These are phyloP conservation scores for Suillus plorans DNA, from an alignment of 768 basidiomycete genomes.

Conservation along the genomic window DNA sequence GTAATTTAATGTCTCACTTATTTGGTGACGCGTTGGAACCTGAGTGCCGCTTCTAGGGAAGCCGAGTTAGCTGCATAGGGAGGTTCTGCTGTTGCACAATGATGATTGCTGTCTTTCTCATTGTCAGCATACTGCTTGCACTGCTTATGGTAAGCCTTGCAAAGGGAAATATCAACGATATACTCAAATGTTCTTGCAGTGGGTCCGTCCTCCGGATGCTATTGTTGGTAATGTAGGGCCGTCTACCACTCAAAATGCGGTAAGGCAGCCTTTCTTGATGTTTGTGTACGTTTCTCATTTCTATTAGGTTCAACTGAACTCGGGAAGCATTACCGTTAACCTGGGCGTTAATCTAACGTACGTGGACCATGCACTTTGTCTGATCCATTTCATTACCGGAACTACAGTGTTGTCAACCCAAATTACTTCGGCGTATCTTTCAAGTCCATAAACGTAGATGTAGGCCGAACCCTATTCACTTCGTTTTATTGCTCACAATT, in stretches of 20 bases:
- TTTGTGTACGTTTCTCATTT: neutral
- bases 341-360: conserved; percentile 69
- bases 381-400: conserved; percentile 7
- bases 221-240: conserved; percentile 48
- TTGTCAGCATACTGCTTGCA: conserved; percentile 64
- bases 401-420: conserved; percentile 71
- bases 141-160: conserved; percentile 59
- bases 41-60: conserved; percentile 43
- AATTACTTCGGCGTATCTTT: conserved; percentile 76
- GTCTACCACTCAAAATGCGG: conserved; percentile 43
- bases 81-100: conserved; percentile 78
- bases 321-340: conserved; percentile 53
- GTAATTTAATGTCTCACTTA: conserved; percentile 1
- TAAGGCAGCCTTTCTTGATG: conserved; percentile 27
- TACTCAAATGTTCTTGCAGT: conserved; percentile 41
- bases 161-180: conserved; percentile 8
- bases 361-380: conserved; percentile 23
- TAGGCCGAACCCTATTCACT: conserved; percentile 25
- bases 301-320: conserved; percentile 35
- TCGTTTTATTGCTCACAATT: conserved; percentile 8
- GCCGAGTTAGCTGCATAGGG: conserved; percentile 57
- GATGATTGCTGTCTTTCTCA: conserved; percentile 60
- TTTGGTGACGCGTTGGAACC: neutral
- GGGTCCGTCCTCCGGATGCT: conserved; percentile 74
- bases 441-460: conserved; percentile 61